A percentile compares a stretch with the other conserved stretches of the same genome.
Evolutionary conservation across 768 basidiomycete genomes (phyloP).

Genomic region (Pleurotus giganteus): DNA sequence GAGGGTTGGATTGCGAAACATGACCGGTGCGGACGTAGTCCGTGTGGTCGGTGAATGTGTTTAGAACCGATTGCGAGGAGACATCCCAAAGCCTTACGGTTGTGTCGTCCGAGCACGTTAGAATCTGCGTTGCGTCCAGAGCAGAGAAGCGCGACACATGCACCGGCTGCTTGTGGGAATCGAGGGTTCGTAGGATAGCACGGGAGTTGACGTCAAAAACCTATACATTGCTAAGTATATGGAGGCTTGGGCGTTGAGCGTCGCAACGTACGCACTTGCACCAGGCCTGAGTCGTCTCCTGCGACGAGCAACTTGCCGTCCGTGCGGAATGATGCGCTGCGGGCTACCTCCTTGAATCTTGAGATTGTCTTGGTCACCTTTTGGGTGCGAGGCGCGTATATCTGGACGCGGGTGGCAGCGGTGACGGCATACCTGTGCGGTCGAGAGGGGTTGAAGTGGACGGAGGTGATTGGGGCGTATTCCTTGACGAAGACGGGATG

Average conservation of each 20-base stretch:
- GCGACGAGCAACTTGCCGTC: slow-evolving; percentile 97
- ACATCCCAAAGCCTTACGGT: slow-evolving; percentile 95
- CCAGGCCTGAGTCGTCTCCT: slow-evolving; percentile 89
- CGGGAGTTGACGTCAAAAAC: slow-evolving; percentile 92
- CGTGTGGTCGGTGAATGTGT: slow-evolving; percentile 81
- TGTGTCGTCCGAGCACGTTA: slow-evolving; percentile 96
- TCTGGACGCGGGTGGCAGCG: slow-evolving; percentile 88
- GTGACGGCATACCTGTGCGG: slow-evolving; percentile 97
- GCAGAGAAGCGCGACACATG: slow-evolving; percentile 93
- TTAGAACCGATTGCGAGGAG: slow-evolving; percentile 77
- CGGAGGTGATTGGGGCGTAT: slow-evolving; percentile 91
- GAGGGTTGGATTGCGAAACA: slow-evolving; percentile 78
- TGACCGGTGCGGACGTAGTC: slow-evolving; percentile 97
- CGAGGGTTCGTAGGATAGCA: slow-evolving; percentile 89
- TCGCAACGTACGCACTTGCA: slow-evolving; percentile 53
- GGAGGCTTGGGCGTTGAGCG: background rate
- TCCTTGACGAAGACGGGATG: slow-evolving; percentile 95
- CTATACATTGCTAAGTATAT: slow-evolving; percentile 33
- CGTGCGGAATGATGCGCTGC: slow-evolving; percentile 82
- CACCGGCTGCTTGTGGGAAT: slow-evolving; percentile 94
- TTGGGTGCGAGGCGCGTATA: slow-evolving; percentile 95
- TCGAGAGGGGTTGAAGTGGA: slow-evolving; percentile 85
- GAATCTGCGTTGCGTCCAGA: slow-evolving; percentile 74
- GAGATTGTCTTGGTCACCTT: slow-evolving; percentile 96
- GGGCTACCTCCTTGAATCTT: slow-evolving; percentile 93